These are phyloP conservation scores for Phaeophleospora eucalypticola DNA, from an alignment of 2,329 filamentous ascomycete genomes.

Conservation along the genomic window DNA sequence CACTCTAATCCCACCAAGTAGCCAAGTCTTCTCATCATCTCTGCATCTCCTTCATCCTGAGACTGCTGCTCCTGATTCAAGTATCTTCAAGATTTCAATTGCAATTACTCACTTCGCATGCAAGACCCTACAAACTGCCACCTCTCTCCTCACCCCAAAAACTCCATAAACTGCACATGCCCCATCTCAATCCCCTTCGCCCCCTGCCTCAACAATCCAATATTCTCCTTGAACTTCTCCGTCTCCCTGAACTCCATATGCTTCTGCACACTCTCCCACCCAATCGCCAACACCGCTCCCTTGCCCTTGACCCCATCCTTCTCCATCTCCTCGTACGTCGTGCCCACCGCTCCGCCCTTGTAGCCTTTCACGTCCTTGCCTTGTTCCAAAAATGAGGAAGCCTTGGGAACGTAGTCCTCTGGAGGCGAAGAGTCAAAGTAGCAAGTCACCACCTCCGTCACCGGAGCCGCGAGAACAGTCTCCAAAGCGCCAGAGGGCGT, in stretches of 20 bases:
- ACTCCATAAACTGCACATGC: constrained; percentile 40
- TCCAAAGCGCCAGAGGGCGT: constrained; percentile 15
- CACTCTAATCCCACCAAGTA: no score
- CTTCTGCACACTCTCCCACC: constrained; percentile 50
- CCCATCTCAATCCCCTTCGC: constrained; percentile 43
- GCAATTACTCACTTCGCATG: no score
- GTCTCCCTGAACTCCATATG: constrained; percentile 48
- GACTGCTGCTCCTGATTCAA: no score
- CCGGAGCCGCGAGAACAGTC: constrained; percentile 36
- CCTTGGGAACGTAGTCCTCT: constrained; percentile 31
- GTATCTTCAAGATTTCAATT: no score
- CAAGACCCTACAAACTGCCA: no score
- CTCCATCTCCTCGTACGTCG: constrained; percentile 29
- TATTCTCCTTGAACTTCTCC: constrained; percentile 41
- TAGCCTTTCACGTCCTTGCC: constrained; percentile 28
- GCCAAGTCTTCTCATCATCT: no score
- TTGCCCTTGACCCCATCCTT: constrained; percentile 37
- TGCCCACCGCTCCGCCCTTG: constrained; percentile 20
- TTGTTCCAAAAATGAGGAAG: background rate
- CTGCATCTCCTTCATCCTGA: no score
- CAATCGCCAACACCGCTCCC: constrained; percentile 43
- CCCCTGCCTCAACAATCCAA: constrained; percentile 41
- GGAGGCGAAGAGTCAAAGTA: constrained; percentile 39
- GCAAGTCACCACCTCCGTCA: constrained; percentile 48
- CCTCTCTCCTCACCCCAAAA: no score